Conservation (phyloP, 2,329 filamentous ascomycete genomes). For the Fusarium hainanense region DNA sequence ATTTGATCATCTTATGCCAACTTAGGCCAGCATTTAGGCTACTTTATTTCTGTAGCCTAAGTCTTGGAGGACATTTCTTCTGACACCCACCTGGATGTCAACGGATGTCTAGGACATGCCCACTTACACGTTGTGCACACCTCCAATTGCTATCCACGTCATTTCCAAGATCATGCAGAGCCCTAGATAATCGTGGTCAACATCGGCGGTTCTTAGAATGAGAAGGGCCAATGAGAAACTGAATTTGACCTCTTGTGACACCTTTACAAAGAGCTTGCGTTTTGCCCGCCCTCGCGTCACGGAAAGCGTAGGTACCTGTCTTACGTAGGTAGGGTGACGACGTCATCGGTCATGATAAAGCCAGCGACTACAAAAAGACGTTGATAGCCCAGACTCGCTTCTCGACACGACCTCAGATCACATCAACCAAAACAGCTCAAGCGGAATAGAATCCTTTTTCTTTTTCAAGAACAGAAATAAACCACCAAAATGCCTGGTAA, state of each 20-base stretch:
- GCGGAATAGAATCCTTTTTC: not conserved
- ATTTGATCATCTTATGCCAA: too few species aligned
- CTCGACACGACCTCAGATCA: not conserved
- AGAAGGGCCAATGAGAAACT: slow-evolving; percentile 23
- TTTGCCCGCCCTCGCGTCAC: slow-evolving; percentile 31
- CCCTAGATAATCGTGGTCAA: slow-evolving; percentile 24
- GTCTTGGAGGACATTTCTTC: too few species aligned
- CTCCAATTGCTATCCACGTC: slow-evolving; percentile 27
- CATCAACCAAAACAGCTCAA: slow-evolving; percentile 12
- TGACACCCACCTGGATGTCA: too few species aligned
- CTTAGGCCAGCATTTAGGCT: too few species aligned
- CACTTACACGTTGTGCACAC: slow-evolving; percentile 28
- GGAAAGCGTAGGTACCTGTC: slow-evolving; percentile 7
- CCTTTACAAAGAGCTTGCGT: slow-evolving; percentile 27
- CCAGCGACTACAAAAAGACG: slow-evolving; percentile 42
- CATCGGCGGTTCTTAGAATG: slow-evolving; percentile 2
- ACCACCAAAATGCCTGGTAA: slow-evolving; percentile 46
- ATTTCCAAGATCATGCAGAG: slow-evolving; percentile 29
- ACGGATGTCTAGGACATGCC: not conserved
- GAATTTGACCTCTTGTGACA: slow-evolving; percentile 34
- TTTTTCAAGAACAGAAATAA: slow-evolving; percentile 15
- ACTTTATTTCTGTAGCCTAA: too few species aligned
- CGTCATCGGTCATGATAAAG: slow-evolving; percentile 42
- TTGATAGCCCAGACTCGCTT: slow-evolving; percentile 9
- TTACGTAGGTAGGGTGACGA: slow-evolving; percentile 40